Conservation (phyloP, 306 rosid genomes). For the Fragaria iinumae region DNA sequence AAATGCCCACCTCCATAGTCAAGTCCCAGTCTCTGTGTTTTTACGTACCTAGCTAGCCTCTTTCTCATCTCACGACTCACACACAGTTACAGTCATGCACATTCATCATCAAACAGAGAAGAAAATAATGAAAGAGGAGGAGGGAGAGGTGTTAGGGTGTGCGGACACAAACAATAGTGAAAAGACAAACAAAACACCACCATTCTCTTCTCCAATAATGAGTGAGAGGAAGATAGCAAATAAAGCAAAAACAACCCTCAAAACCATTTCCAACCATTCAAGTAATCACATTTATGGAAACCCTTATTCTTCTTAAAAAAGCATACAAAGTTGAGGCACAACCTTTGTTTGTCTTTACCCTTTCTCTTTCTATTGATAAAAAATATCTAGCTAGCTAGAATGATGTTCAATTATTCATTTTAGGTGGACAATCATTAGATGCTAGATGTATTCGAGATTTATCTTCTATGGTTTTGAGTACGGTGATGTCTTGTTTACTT, state of each 20-base stretch:
- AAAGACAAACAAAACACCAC: slow-evolving; percentile 14
- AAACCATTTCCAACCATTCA: slow-evolving; percentile 40
- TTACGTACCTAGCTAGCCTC: neutral
- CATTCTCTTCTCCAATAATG: slow-evolving; percentile 12
- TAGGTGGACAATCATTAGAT: neutral
- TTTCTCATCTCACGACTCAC: neutral
- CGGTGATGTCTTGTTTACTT: neutral
- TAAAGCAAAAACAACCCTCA: neutral
- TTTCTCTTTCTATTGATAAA: slow-evolving; percentile 23
- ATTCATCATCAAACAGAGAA: neutral
- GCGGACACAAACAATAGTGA: neutral
- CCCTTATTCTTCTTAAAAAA: slow-evolving; percentile 14
- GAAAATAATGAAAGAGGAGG: neutral
- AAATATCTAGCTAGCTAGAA: neutral
- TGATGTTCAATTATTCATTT: neutral
- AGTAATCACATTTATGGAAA: slow-evolving; percentile 47
- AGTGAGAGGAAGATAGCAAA: neutral
- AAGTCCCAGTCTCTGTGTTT: slow-evolving; percentile 35
- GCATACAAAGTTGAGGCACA: slow-evolving; percentile 17
- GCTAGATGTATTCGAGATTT: neutral
- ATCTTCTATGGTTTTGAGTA: neutral
- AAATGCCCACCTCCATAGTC: slow-evolving; percentile 17
- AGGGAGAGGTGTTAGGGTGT: neutral
- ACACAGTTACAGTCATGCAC: slow-evolving; percentile 19
- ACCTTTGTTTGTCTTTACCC: neutral